Base-by-base conservation (phyloP, 345 rosid genomes). In the Salix koriyanagi region DNA sequence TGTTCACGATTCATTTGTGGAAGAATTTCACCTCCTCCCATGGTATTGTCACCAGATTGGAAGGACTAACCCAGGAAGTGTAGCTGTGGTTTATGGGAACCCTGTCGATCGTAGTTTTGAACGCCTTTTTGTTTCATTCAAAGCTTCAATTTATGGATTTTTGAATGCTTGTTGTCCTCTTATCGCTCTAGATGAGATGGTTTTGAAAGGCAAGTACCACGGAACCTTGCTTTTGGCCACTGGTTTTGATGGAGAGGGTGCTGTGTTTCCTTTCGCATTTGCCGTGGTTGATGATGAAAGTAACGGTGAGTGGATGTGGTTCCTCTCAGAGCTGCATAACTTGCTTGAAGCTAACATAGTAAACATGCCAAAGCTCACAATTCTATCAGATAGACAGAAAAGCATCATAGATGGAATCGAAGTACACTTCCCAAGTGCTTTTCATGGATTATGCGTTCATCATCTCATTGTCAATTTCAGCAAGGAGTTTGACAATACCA, bases 191-290 rank as follows among this genome's bases (percentile, higher is more conserved):
- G 82, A 64, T 37, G 70, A 65, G 34, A 70, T 67, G 60, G 32
- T 28, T 75, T 19, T 79, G 21, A 79, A 62, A 70, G 75, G 94
- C 83, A 91, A 91, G 75, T 75, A 74, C 54, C 78, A 61, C 26
- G 82, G 78, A 10, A 70, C 78, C 12, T 65, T 79, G 41, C 82
- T 79, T 69, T 64, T 79, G 5, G 82, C 82, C 25, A 62, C 78
- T 79, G 75, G 82, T 19, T 79, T 79, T 79, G 82, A 79, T 75
- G 82, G 82, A 9, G 75, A 79, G 48, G 78, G 75, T 48, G 75
- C 67, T 62, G 16, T 65, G 26, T 79, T 79, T 75, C 79, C 82
- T 18, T 65, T 79, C 66, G 82, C 75, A 48, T 75, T 79, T 75
- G 78, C 75, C 6, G 71, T 75, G 7, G 78, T 75, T 46, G 82